Evolutionary conservation across 371 early-diverging fungal species (phyloP), one percentile per base, ranked within the genome.

Genomic region (Phascolomyces articulosus): DNA sequence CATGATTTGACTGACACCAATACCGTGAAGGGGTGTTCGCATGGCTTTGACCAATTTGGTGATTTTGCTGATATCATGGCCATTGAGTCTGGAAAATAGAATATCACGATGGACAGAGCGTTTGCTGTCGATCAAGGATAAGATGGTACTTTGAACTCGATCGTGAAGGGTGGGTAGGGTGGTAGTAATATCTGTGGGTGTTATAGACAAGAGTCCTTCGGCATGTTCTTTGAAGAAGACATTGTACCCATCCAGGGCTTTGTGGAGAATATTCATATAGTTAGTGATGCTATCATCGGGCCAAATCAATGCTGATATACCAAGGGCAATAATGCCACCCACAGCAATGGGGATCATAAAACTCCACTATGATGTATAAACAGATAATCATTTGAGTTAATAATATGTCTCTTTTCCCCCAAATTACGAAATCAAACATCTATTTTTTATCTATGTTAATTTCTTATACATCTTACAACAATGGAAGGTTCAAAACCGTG

Each of bases 201-300:
- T 55, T 11, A n/a, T 18, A 11, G 60, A 47, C 10, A 75, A 53
- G 55, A 80, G 78, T 4, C 69, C 74, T 15, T 69, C 66, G 0
- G 78, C 72, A 28, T 80, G 72, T 28, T 77, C 74, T 24, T 78
- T 70, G 40, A 78, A 70, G 44, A 78, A 74, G 0, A 44, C 7
- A 55, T 77, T 75, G 27, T 66, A 74, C 1, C 65, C 69, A 1
- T 24, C 56, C 6, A 80, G 38, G 1, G 72, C 72, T n/a, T 64
- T 67, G 26, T 56, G 20, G 1, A 75, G 65, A 8, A 75, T 60
- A 2, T 28, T 49, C 55, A 78, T 55, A 44, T 72, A 80, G 23
- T 75, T 77, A 16, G 65, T 70, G 15, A 78, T 63, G 28, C 78
- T 80, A 26, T 80, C 76, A 18, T 77, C 81, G 18, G 81, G 81